Percentiles rank a stretch among this genome's conserved stretches.
phyloP scores from a whole-genome alignment of 192 early-diverging fungal species.

The Umbelopsis sp. region DNA sequence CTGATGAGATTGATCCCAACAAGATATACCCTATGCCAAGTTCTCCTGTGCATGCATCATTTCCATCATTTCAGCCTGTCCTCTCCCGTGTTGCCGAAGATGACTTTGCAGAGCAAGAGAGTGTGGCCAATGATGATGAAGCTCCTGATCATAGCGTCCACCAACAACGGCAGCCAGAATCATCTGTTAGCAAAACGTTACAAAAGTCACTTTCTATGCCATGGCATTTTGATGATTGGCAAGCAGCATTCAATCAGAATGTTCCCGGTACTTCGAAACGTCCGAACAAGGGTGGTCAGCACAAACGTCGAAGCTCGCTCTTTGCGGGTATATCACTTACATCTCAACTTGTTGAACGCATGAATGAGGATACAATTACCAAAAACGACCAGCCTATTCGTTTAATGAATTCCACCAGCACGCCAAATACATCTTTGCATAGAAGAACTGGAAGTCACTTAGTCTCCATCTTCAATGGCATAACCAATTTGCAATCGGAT shows the following conservation, averaged over 20 bases:
- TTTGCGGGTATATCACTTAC: conserved; percentile 38
- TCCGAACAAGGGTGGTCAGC: neutral
- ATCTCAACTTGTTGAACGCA: conserved; percentile 36
- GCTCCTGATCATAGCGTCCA: neutral
- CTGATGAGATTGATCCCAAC: conserved; percentile 5
- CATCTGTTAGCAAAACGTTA: neutral
- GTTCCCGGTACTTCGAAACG: neutral
- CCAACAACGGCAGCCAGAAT: neutral
- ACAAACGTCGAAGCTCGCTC: conserved; percentile 29
- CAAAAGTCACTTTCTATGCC: conserved; percentile 8
- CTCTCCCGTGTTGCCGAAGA: conserved; percentile 5
- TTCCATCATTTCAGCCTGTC: neutral
- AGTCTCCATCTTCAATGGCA: neutral
- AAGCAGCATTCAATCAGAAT: conserved; percentile 21
- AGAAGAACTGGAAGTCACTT: conserved; percentile 1
- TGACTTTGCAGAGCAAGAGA: neutral
- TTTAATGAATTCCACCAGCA: neutral
- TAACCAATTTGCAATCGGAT: neutral
- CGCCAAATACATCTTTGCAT: neutral
- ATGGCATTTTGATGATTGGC: conserved; percentile 14
- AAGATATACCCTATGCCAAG: conserved; percentile 11
- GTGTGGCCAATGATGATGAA: neutral
- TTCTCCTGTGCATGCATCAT: neutral
- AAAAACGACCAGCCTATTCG: neutral
- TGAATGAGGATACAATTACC: conserved; percentile 21